These are phyloP conservation scores for Gardenia jasminoides DNA, from an alignment of 257 asterid species.

Conservation along the genomic window DNA sequence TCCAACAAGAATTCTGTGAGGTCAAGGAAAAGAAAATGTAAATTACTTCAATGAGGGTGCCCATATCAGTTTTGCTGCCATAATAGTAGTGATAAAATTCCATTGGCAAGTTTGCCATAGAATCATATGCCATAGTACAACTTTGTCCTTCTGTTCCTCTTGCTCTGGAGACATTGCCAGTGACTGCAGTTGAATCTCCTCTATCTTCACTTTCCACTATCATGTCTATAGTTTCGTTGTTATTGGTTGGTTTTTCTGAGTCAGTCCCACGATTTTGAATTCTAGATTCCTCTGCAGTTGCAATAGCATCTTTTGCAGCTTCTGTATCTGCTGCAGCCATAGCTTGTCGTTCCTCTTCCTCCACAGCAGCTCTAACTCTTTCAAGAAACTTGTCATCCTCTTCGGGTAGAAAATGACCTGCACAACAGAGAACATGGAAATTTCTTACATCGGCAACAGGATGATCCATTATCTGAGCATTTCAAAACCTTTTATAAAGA, in stretches of 20 bases:
- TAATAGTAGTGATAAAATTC: conserved; percentile 96
- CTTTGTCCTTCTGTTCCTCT: conserved; percentile 32
- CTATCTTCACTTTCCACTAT: conserved; percentile 24
- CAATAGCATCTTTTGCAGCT: conserved; percentile 87
- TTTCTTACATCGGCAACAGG: not conserved
- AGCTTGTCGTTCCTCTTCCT: conserved; percentile 90
- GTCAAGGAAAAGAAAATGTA: conserved; percentile 9
- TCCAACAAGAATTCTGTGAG: conserved; percentile 1
- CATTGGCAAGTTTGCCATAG: conserved; percentile 68
- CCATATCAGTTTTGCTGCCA: conserved; percentile 92
- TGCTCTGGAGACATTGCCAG: conserved; percentile 37
- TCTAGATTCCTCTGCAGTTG: conserved; percentile 70
- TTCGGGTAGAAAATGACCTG: conserved; percentile 94
- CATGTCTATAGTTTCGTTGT: conserved; percentile 33
- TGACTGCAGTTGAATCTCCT: conserved; percentile 18
- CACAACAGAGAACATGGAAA: not conserved
- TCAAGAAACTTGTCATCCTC: conserved; percentile 98
- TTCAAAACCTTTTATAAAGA: not conserved
- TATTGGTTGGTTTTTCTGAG: conserved; percentile 28
- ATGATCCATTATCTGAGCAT: not conserved
- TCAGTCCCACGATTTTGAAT: conserved; percentile 35
- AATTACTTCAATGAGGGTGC: conserved; percentile 89
- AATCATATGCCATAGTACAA: conserved; percentile 44
- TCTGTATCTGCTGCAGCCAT: conserved; percentile 74
- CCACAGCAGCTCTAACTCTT: conserved; percentile 90